Percentiles rank a stretch among this genome's conserved stretches.
Evolutionary conservation across 306 rosid species (phyloP).

Genomic region (Dicorynia guianensis): DNA sequence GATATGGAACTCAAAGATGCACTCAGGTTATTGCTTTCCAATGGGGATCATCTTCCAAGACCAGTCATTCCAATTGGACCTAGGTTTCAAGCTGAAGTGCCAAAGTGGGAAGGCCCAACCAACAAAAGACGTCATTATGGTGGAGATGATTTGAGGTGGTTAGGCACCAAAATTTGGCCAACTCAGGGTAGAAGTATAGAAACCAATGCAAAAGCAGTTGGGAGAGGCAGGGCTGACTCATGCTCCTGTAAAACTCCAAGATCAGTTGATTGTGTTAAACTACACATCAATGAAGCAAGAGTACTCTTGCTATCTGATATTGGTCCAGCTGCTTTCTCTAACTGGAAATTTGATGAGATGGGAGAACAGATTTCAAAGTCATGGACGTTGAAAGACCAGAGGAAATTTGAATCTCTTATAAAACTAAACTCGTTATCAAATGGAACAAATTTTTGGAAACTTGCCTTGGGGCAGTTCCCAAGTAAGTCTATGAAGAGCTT

Average conservation of each 20-base stretch:
- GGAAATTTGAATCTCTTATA: conserved; percentile 37
- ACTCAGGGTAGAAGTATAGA: neutral
- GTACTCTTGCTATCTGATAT: conserved; percentile 37
- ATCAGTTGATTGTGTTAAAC: conserved; percentile 44
- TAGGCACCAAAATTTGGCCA: conserved; percentile 47
- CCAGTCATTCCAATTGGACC: conserved; percentile 55
- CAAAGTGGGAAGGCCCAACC: conserved; percentile 39
- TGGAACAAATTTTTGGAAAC: conserved; percentile 45
- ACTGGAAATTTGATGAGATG: conserved; percentile 56
- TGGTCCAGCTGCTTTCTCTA: conserved; percentile 40
- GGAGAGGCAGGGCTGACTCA: conserved; percentile 39
- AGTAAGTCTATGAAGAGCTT: conserved; percentile 39
- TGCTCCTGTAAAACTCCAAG: conserved; percentile 42
- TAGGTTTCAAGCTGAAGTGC: conserved; percentile 55
- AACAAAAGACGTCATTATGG: neutral
- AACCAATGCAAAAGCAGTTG: conserved; percentile 18
- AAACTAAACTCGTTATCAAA: conserved; percentile 6
- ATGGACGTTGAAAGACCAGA: conserved; percentile 43
- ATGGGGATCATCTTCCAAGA: neutral
- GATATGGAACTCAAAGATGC: neutral
- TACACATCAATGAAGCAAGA: conserved; percentile 39
- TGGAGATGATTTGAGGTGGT: conserved; percentile 41
- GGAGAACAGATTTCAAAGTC: conserved; percentile 46
- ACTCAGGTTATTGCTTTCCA: neutral
- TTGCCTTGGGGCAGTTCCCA: conserved; percentile 41